These are phyloP conservation scores for Ophiosphaerella korrae DNA, from an alignment of 2,329 filamentous ascomycete genomes.

Conservation along the genomic window DNA sequence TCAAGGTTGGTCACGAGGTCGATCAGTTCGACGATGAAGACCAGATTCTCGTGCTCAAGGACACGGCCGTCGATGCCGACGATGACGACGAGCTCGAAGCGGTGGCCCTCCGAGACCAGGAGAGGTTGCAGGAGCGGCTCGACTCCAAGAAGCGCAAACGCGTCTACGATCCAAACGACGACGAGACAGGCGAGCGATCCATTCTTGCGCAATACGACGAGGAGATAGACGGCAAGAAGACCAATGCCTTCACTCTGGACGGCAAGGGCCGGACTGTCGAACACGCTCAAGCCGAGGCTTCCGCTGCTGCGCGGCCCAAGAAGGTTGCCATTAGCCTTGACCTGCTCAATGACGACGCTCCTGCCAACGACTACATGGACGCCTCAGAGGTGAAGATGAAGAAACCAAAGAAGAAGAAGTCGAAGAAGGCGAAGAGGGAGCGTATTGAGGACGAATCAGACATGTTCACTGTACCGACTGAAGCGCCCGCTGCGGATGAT, in stretches of 20 bases:
- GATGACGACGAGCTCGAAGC: conserved; percentile 92
- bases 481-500: conserved; percentile 32
- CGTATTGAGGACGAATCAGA: conserved; percentile 63
- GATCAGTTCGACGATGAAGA: conserved; percentile 81
- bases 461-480: conserved; percentile 50
- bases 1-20: conserved; percentile 89
- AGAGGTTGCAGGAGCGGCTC: conserved; percentile 75
- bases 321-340: conserved; percentile 78
- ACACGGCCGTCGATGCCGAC: conserved; percentile 79
- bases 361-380: conserved; percentile 86
- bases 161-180: conserved; percentile 83
- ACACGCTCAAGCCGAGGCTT: conserved; percentile 65
- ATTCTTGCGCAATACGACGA: conserved; percentile 94
- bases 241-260: conserved; percentile 85
- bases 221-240: conserved; percentile 88
- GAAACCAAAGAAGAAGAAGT: conserved; percentile 54
- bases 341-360: conserved; percentile 66
- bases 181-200: conserved; percentile 65
- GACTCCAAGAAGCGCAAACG: conserved; percentile 89
- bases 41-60: conserved; percentile 92
- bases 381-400: conserved; percentile 87
- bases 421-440: conserved; percentile 40
- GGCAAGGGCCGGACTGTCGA: conserved; percentile 69
- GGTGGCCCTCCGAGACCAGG: conserved; percentile 70
- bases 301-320: conserved; percentile 61